Base-by-base conservation (phyloP, 441 rosid species). In the Daphne laureola region DNA sequence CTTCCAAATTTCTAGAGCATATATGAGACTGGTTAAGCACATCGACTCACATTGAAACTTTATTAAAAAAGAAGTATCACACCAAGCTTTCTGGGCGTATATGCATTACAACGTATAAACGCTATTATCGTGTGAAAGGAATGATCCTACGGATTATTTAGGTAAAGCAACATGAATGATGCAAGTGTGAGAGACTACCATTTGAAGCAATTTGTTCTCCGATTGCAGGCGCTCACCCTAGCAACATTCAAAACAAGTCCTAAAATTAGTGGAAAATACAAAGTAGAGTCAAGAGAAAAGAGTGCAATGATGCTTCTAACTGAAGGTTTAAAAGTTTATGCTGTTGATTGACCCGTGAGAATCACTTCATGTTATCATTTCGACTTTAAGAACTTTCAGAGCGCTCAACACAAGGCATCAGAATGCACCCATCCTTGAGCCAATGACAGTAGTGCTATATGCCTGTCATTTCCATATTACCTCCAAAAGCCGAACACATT, bases 181-280 rank as follows among this genome's bases (percentile, higher is more conserved):
- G 16, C 4, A 15, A 59, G 9, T 43, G 21, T 8, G 48, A 48
- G 49, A 70, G 15, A 48, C 72, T 86, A 91, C 96, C 98, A 82
- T 78, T 52, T 87, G 87, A 67, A 91, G 92, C 78, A 87, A 35
- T 54, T 68, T 76, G 65, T 90, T 87, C 71, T 82, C 98, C 23
- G 82, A 75, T 49, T 50, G 77, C 72, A 87, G 59, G 48, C 63
- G 82, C 47, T 79, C 73, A 45, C 49, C 82, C 96, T 87, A 72
- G 38, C 58, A 67, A 61, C 51, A 35, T 36, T 41, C 27, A 54
- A 61, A 61, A 49, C 38, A 31, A 31, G 38, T 53, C 52, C 18
- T 43, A 14, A 23, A 14, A 26, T 54, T 18, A 43, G 45, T 44
- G n/a, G n/a, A n/a, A n/a, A 25, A 18, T 44, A 9, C 38, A 41